Base-by-base conservation (phyloP, 805 yeast species). In the Myxozyma lipomycoides region DNA sequence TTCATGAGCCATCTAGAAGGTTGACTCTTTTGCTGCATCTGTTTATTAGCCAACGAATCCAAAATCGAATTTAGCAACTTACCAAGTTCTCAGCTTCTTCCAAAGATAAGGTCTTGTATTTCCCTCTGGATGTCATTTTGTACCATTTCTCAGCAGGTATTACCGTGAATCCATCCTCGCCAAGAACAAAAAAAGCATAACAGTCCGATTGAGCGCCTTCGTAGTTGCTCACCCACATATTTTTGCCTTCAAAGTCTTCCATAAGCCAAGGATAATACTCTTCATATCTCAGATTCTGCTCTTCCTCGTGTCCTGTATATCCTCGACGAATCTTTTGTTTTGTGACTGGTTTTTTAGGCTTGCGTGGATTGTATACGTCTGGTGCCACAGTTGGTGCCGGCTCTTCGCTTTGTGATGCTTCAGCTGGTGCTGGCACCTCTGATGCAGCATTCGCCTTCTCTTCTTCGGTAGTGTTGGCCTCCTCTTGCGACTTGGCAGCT, bases 251-350 rank as follows among this genome's bases (percentile, higher is more conserved):
- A 67, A 86, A 91, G 70, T 93, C 98, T 70, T 93, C 98, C 75
- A 93, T 73, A 17, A 93, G 95, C 98, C 98, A 93, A 0, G 98
- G 98, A 62, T 86, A 91, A 67, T 84, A 87, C 70, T 93, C 98
- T 70, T 93, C 98, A 65, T 91, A 93, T 64, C 98, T 76, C 56
- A 93, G 73, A 64, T 81, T 84, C 56, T 91, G 78, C 54, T 87
- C 90, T 6, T 79, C 79, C 61, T 90, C 98, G 63, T 88, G 88
- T 65, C 87, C 80, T 24, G 83, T 78, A 60, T 78, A 82, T 18
- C 88, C 79, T 67, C 90, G 96, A 62, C 90, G 78, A 1, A 97
- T 89, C 66, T 89, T 89, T 58, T 86, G 78, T 65, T 83, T 84
- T 63, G 82, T 71, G 52, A 78, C 66, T 51, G 76, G 77, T 55